phyloP scores from a whole-genome alignment of 805 yeast genomes.

The Lachancea thermotolerans region DNA sequence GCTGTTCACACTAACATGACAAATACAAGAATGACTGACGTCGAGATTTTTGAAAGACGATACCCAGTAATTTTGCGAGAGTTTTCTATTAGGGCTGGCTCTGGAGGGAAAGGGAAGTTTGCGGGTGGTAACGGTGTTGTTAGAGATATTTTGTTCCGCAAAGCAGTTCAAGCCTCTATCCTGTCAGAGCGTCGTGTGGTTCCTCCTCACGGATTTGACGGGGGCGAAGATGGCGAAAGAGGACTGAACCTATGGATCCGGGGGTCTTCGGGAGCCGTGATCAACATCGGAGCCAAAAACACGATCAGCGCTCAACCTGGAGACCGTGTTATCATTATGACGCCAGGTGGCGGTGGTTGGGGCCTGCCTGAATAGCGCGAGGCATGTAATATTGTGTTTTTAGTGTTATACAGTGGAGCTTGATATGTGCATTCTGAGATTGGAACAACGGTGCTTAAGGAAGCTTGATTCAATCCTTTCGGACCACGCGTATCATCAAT shows the following conservation, averaged over 20 bases:
- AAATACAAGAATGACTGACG: constrained; percentile 86
- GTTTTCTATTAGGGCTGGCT: constrained; percentile 59
- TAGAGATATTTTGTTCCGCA: constrained; percentile 75
- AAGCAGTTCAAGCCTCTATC: constrained; percentile 68
- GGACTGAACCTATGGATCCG: constrained; percentile 60
- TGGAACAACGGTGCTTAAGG: no score
- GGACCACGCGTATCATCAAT: no score
- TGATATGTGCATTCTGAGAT: no score
- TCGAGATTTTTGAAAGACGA: constrained; percentile 80
- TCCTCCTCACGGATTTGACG: constrained; percentile 81
- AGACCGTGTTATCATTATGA: constrained; percentile 57
- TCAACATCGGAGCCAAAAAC: constrained; percentile 66
- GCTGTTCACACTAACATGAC: constrained; percentile 96
- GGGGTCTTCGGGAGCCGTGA: constrained; percentile 25
- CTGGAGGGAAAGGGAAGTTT: constrained; percentile 75
- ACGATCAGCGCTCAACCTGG: constrained; percentile 52
- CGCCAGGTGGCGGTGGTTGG: constrained; percentile 88
- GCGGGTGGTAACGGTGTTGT: constrained; percentile 82
- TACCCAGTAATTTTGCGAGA: constrained; percentile 76
- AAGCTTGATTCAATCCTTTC: no score
- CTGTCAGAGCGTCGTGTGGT: constrained; percentile 78
- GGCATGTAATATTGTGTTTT: no score
- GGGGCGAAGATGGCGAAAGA: constrained; percentile 69
- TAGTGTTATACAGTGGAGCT: no score
- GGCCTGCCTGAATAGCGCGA: constrained; percentile 34